These are phyloP conservation scores for Euclidium syriacum DNA, from an alignment of 345 rosid species.

Conservation along the genomic window DNA sequence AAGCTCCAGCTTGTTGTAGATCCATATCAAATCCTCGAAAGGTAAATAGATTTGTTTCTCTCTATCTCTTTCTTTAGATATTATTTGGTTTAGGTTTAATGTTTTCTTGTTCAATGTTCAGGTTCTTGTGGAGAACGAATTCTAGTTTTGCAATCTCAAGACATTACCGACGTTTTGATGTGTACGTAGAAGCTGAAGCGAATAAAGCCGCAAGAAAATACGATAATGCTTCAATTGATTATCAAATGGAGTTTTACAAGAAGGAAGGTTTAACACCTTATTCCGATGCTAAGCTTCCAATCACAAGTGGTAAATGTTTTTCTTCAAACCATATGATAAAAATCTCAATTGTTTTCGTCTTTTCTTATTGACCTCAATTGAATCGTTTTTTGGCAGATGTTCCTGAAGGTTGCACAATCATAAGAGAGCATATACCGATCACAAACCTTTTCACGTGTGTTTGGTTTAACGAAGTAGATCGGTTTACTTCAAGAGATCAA, in stretches of 20 bases:
- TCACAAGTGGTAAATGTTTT: constrained; percentile 65
- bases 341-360: neutral
- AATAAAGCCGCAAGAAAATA: constrained; percentile 87
- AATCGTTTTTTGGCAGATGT: constrained; percentile 54
- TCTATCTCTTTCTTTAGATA: neutral
- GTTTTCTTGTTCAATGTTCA: constrained; percentile 29
- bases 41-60: constrained; percentile 30
- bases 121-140: constrained; percentile 80
- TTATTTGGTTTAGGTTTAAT: neutral
- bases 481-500: constrained; percentile 89
- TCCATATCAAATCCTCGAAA: constrained; percentile 87
- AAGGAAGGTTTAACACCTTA: constrained; percentile 81
- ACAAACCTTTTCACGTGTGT: constrained; percentile 76
- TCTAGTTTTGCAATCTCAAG: constrained; percentile 74
- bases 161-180: constrained; percentile 85
- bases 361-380: neutral
- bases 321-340: neutral
- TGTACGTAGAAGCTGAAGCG: constrained; percentile 81
- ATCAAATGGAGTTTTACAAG: constrained; percentile 69
- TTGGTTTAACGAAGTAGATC: constrained; percentile 96
- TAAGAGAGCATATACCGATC: constrained; percentile 75
- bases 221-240: constrained; percentile 72
- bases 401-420: constrained; percentile 93
- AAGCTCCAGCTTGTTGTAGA: constrained; percentile 84
- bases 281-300: constrained; percentile 69